Conservation (phyloP, 192 early-diverging fungal genomes). For the Umbelopsis sp. region DNA sequence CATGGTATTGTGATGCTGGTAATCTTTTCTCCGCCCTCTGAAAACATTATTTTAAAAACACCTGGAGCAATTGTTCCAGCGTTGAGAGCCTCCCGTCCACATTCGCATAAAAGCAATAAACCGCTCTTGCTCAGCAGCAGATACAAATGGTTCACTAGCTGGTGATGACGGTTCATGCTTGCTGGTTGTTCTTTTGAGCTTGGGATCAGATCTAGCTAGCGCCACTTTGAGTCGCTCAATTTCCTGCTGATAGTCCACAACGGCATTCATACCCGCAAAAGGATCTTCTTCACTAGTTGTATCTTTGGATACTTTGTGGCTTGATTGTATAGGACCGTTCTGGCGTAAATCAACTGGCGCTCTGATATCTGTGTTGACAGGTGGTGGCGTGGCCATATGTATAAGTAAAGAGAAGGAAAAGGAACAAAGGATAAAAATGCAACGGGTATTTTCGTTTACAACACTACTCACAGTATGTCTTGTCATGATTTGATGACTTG, state of each 20-base stretch:
- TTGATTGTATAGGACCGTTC: neutral
- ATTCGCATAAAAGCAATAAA: slow-evolving; percentile 38
- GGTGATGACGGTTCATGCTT: neutral
- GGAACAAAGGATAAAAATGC: neutral
- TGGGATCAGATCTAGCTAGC: slow-evolving; percentile 27
- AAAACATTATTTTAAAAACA: neutral
- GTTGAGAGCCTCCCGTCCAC: slow-evolving; percentile 37
- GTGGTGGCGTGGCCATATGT: neutral
- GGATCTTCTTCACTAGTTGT: slow-evolving; percentile 19
- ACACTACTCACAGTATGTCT: slow-evolving; percentile 10
- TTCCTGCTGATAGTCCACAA: slow-evolving; percentile 38
- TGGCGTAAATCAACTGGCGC: neutral
- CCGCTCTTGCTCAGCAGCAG: slow-evolving; percentile 35
- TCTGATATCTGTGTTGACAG: neutral
- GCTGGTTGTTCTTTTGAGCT: slow-evolving; percentile 9
- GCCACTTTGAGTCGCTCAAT: slow-evolving; percentile 39
- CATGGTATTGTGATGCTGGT: neutral
- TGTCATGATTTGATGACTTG: neutral
- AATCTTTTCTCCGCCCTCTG: too few species aligned
- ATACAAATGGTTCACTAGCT: slow-evolving; percentile 1
- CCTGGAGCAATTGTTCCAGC: slow-evolving; percentile 14
- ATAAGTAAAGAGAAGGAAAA: neutral
- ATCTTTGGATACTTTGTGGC: neutral
- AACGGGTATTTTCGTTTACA: neutral
- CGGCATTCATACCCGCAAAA: slow-evolving; percentile 41